Conservation (phyloP, 495 filamentous ascomycete species). For the Penicillium robsamsonii region DNA sequence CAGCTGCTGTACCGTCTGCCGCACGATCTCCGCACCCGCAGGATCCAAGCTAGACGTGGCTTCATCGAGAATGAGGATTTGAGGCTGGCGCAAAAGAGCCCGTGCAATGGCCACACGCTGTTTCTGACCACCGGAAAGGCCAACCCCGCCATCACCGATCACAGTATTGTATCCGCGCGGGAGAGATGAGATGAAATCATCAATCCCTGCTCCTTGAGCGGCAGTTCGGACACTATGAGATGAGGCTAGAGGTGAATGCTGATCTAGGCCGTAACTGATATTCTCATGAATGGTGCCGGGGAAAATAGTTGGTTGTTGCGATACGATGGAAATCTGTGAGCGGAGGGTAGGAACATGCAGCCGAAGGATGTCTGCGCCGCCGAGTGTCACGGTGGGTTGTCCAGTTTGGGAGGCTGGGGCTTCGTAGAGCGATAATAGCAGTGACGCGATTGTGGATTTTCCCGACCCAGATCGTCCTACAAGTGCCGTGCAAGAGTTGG, state of each 20-base stretch:
- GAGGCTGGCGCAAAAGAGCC: slow-evolving; percentile 67
- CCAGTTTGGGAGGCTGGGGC: slow-evolving; percentile 24
- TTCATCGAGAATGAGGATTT: slow-evolving; percentile 80
- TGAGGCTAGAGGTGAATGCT: slow-evolving; percentile 35
- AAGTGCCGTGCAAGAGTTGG: slow-evolving; percentile 65
- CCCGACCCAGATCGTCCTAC: slow-evolving; percentile 83
- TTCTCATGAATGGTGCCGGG: slow-evolving; percentile 69
- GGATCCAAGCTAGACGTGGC: slow-evolving; percentile 79
- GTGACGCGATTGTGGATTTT: slow-evolving; percentile 79
- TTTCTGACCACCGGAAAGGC: slow-evolving; percentile 79
- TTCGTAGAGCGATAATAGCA: slow-evolving; percentile 69
- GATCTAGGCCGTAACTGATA: slow-evolving; percentile 71
- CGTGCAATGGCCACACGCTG: slow-evolving; percentile 81
- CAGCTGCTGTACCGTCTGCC: slow-evolving; percentile 57
- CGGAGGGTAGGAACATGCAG: slow-evolving; percentile 65
- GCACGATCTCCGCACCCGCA: slow-evolving; percentile 63
- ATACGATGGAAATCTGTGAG: slow-evolving; percentile 67
- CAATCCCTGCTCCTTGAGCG: slow-evolving; percentile 67
- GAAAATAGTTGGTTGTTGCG: slow-evolving; percentile 77
- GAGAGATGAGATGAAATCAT: slow-evolving; percentile 75
- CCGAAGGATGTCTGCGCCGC: slow-evolving; percentile 48
- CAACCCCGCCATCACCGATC: slow-evolving; percentile 73
- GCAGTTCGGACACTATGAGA: slow-evolving; percentile 52
- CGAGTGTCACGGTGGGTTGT: slow-evolving; percentile 52
- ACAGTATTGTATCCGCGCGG: slow-evolving; percentile 70